These are phyloP conservation scores for Coemansia umbellata DNA, from an alignment of 192 early-diverging fungal genomes.

Conservation along the genomic window DNA sequence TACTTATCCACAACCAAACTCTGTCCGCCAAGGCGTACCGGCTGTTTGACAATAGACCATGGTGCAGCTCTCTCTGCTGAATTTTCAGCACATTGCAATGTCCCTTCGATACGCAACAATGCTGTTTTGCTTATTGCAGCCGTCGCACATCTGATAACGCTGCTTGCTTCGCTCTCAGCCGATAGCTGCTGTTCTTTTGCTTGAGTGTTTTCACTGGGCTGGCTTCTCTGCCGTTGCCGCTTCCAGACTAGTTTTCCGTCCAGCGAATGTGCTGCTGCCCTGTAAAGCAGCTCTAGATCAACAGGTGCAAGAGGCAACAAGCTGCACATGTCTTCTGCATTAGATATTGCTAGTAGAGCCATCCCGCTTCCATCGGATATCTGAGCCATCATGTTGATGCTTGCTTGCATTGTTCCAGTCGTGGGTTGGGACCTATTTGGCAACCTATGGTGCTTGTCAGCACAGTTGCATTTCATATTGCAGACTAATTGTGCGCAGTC, in stretches of 20 bases:
- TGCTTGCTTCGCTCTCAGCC: neutral
- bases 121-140: neutral
- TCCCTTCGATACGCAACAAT: slow-evolving; percentile 13
- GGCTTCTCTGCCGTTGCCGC: neutral
- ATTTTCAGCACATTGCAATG: neutral
- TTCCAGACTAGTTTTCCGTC: slow-evolving; percentile 35
- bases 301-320: slow-evolving; percentile 1
- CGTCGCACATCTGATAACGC: slow-evolving; percentile 3
- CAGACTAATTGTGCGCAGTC: slow-evolving; percentile 20
- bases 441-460: slow-evolving; percentile 8
- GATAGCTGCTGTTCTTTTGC: neutral
- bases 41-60: slow-evolving; percentile 9
- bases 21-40: slow-evolving; percentile 25
- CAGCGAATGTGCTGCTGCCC: slow-evolving; percentile 18
- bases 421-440: neutral
- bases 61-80: neutral
- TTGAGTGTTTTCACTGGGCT: neutral
- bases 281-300: slow-evolving; percentile 8
- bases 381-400: slow-evolving; percentile 13
- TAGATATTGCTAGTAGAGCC: slow-evolving; percentile 4
- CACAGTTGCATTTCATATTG: slow-evolving; percentile 21
- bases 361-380: slow-evolving; percentile 40
- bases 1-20: slow-evolving; percentile 5
- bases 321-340: neutral
- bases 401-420: neutral